phyloP scores from a whole-genome alignment of 108 stramenopile species.

The Fragilariopsis cylindrus region DNA sequence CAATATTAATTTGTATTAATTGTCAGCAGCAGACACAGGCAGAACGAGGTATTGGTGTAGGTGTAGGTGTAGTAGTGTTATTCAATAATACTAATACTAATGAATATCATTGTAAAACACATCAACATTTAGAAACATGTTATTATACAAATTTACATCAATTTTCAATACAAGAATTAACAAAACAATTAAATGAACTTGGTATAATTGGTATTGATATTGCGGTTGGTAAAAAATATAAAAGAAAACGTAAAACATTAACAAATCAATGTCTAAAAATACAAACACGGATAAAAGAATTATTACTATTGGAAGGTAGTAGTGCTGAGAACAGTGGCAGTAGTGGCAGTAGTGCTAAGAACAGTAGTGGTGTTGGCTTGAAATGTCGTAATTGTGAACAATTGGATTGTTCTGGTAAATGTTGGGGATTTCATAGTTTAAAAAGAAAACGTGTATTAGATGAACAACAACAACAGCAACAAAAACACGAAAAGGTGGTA shows the following conservation, averaged over 20 bases:
- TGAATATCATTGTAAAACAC: constrained; percentile 76
- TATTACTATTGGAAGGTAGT: not conserved
- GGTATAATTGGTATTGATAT: constrained; percentile 39
- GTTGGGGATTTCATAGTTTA: constrained; percentile 86
- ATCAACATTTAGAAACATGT: constrained; percentile 61
- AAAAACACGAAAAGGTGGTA: constrained; percentile 10
- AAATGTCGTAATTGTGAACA: constrained; percentile 78
- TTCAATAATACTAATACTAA: too few relatives aligned
- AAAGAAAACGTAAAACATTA: constrained; percentile 72
- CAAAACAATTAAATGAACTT: constrained; percentile 48
- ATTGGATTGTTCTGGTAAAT: constrained; percentile 52
- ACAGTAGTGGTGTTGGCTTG: constrained; percentile 6
- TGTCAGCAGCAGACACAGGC: constrained; percentile 28
- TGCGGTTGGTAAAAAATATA: constrained; percentile 63
- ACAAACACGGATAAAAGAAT: constrained; percentile 17
- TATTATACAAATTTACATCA: constrained; percentile 66
- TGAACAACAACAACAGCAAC: constrained; percentile 13
- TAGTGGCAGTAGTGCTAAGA: not conserved
- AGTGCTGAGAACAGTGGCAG: not conserved
- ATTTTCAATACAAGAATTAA: constrained; percentile 49
- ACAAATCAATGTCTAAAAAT: constrained; percentile 68
- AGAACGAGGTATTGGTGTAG: not conserved
- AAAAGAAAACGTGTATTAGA: constrained; percentile 55
- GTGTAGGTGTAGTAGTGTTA: too few relatives aligned
- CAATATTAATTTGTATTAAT: constrained; percentile 57